Percentiles rank a stretch among this genome's conserved stretches.
Evolutionary conservation across 2,329 filamentous ascomycete genomes (phyloP).

Genomic region (Aspergillus ustus): DNA sequence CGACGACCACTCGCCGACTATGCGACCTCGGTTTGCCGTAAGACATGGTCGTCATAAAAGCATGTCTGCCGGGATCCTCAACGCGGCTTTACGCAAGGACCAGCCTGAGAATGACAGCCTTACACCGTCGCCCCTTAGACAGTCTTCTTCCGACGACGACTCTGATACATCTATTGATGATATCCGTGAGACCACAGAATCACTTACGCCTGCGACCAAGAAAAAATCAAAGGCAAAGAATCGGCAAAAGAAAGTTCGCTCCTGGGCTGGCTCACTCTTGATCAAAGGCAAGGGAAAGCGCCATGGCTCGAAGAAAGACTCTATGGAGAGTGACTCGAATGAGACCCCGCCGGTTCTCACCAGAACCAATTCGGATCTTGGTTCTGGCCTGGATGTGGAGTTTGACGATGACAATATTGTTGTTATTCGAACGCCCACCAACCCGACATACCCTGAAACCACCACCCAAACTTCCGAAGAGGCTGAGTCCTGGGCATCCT

Average conservation of each 20-base stretch:
- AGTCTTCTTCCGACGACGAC: conserved; percentile 35
- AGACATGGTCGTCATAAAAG: conserved; percentile 40
- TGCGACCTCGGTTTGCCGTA: conserved; percentile 48
- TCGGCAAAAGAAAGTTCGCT: conserved; percentile 76
- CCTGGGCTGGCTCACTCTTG: conserved; percentile 59
- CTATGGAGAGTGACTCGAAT: conserved; percentile 39
- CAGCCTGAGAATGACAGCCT: conserved; percentile 26
- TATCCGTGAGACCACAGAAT: conserved; percentile 27
- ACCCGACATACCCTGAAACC: conserved; percentile 37
- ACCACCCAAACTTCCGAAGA: conserved; percentile 25
- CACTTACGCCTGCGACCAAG: conserved; percentile 33
- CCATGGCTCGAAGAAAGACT: conserved; percentile 48
- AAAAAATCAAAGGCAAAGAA: conserved; percentile 47
- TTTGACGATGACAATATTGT: conserved; percentile 57
- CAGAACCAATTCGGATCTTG: conserved; percentile 47
- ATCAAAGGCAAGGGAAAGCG: conserved; percentile 53
- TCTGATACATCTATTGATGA: conserved; percentile 37
- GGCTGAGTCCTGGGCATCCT: conserved; percentile 23
- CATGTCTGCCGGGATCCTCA: conserved; percentile 34
- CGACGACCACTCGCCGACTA: conserved; percentile 30
- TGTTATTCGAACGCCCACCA: conserved; percentile 50
- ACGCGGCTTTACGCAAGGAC: conserved; percentile 29
- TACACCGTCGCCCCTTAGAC: conserved; percentile 29
- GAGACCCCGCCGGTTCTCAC: conserved; percentile 51
- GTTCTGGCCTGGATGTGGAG: conserved; percentile 49